Evolutionary conservation across 192 early-diverging fungal genomes (phyloP).

Genomic region (Helicostylum pulchrum): DNA sequence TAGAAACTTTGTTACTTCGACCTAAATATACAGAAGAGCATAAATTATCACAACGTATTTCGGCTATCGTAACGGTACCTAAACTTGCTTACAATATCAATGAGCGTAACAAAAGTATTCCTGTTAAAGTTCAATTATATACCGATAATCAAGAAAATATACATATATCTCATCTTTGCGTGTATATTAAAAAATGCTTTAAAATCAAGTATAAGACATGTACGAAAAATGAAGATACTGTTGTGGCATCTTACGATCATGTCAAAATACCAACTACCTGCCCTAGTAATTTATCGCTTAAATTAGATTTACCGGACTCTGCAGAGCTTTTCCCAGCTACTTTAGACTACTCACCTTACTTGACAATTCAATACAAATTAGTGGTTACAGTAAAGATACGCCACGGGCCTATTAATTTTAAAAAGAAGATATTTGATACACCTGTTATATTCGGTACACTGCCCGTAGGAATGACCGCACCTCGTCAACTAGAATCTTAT

Average conservation of each 20-base stretch:
- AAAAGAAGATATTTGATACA: constrained; percentile 13
- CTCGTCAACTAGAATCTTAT: not conserved
- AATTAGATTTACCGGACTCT: not conserved
- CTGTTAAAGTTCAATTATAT: not conserved
- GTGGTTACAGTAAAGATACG: not conserved
- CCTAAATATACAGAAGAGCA: not conserved
- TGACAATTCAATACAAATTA: constrained; percentile 6
- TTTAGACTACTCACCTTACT: not conserved
- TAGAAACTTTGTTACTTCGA: not conserved
- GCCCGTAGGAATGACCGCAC: not conserved
- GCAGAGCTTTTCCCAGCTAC: not conserved
- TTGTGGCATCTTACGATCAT: not conserved
- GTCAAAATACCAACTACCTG: not conserved
- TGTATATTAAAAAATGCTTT: not conserved
- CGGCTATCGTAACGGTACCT: not conserved
- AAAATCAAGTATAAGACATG: constrained; percentile 3
- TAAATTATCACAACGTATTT: not conserved
- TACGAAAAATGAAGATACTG: not conserved
- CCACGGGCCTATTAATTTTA: constrained; percentile 1
- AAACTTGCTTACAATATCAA: constrained; percentile 4
- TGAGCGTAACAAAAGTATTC: not conserved
- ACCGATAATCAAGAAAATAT: constrained; percentile 1
- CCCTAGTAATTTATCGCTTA: not conserved
- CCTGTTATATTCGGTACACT: constrained; percentile 13
- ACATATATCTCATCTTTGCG: not conserved